Conservation (phyloP, 2,329 filamentous ascomycete genomes). For the Curvularia lunata region DNA sequence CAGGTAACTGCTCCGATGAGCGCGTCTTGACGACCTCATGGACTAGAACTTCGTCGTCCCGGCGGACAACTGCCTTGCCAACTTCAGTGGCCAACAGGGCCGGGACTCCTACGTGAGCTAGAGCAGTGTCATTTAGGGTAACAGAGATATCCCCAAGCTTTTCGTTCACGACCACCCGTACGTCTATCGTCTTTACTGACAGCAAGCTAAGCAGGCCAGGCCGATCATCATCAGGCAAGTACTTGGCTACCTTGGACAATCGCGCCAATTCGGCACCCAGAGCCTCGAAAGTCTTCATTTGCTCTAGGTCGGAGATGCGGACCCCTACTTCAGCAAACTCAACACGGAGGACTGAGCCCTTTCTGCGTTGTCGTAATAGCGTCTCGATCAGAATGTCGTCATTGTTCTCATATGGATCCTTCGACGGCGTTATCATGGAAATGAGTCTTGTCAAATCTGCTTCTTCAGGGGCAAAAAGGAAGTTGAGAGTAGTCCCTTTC, state of each 20-base stretch:
- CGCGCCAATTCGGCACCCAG: constrained; percentile 81
- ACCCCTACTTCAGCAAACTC: constrained; percentile 70
- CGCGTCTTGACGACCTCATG: constrained; percentile 60
- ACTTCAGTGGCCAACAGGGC: constrained; percentile 81
- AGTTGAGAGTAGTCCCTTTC: constrained; percentile 71
- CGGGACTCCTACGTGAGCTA: constrained; percentile 76
- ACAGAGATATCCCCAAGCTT: constrained; percentile 67
- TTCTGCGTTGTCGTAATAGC: constrained; percentile 80
- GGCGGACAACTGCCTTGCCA: constrained; percentile 64
- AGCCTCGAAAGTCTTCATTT: constrained; percentile 70
- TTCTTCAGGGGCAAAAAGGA: constrained; percentile 74
- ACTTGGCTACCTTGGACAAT: constrained; percentile 87
- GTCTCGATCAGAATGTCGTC: constrained; percentile 97
- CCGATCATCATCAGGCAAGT: constrained; percentile 92
- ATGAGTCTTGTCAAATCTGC: constrained; percentile 81
- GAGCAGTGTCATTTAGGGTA: constrained; percentile 29
- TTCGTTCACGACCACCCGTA: constrained; percentile 68
- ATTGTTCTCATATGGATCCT: constrained; percentile 84
- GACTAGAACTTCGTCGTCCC: constrained; percentile 77
- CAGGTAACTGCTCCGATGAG: constrained; percentile 59
- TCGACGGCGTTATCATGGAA: constrained; percentile 87
- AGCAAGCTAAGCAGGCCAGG: constrained; percentile 83
- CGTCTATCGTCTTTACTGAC: constrained; percentile 67
- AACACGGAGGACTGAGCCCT: constrained; percentile 80
- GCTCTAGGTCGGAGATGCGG: constrained; percentile 66